Evolutionary conservation across 495 filamentous ascomycete species (phyloP), one percentile per base, ranked within the genome.

Genomic region (Penicillium soppii): DNA sequence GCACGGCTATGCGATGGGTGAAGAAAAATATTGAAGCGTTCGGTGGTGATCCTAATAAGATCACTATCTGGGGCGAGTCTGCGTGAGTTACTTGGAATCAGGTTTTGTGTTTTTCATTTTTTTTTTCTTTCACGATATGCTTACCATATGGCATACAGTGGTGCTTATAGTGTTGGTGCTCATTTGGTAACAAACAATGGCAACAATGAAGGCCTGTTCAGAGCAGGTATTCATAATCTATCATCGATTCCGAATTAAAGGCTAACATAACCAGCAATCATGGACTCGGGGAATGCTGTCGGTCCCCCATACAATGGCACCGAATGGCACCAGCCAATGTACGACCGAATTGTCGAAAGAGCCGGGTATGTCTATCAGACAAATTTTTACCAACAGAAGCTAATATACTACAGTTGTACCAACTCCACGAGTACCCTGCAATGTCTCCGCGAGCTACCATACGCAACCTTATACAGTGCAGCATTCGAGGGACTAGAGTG

Each of bases 1-100:
- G 68, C 2, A 64, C 63, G 13, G 78, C 72, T 30, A 62, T 81
- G 56, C 63, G 66, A 27, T 81, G 79, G 79, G 68, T 79, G 9
- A 68, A 71, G 50, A 50, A 80, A 41, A 77, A 81, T 48, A 80
- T 82, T 37, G 58, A 66, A 15, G 66, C 59, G 1, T 82, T 82
- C 51, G 79, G 79, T 5, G 79, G 79, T 12, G 74, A 82, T 52
- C 71, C 76, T 0, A 81, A 80, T 47, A 66, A 79, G 39, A 83
- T 89, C 21, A 87, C 84, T 26, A 84, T 88, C 41, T 88, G 84
- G 80, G 86, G 86, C 40, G 84, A 89, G 57, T 87, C 82, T 19
- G 86, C 86, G 68, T 71, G 40, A 54, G 67, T 59, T 12, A 4
- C 23, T 7, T 20, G n/a, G 33, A 29, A 19, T 19, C 7, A n/a